Base-by-base conservation (phyloP, 129 eudicot genomes). In the Apium graveolens region DNA sequence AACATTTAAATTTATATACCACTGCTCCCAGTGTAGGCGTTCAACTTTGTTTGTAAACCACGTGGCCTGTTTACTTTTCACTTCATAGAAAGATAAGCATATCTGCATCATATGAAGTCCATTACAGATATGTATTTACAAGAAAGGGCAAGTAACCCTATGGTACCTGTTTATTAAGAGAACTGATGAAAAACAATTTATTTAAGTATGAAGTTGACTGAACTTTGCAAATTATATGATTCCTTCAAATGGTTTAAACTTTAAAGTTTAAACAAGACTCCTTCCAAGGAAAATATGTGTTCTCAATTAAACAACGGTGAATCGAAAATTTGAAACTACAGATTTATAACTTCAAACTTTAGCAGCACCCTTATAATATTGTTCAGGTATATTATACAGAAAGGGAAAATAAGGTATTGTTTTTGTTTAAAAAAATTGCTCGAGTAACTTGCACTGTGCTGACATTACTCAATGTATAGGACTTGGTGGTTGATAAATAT, bases 31-130 rank as follows among this genome's bases (percentile, higher is more conserved):
- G 81, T 92, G 83, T 21, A 90, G 86, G 81, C 91, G 99, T 79
- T 92, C 99, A 86, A 92, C 97, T 85, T 90, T 96, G 84, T 86
- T 93, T 32, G 96, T 84, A 78, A 96, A 96, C 99, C 99, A 96
- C 37, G 91, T 86, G 37, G 96, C 85, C 78, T 92, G 97, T 80
- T 90, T 96, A 88, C 87, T 92, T 83, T 92, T 96, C 44, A 96
- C 93, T 86, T 96, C 99, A 74, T 84, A 96, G 84, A 96, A 96
- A 62, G 99, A 92, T 69, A 96, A 79, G 45, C 97, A 92, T 84
- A 96, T 89, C 97, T 96, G 95, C 86, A 85, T 79, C 80, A 80
- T 45, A 31, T 41, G 76, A 81, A 39, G 74, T 39, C 32, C 37
- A 81, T 78, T 20, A 70, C 29, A 21, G 26, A 39, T 37, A 37